phyloP scores from a whole-genome alignment of 176 grass and related monocot genomes.

The Aegilops speltoides region DNA sequence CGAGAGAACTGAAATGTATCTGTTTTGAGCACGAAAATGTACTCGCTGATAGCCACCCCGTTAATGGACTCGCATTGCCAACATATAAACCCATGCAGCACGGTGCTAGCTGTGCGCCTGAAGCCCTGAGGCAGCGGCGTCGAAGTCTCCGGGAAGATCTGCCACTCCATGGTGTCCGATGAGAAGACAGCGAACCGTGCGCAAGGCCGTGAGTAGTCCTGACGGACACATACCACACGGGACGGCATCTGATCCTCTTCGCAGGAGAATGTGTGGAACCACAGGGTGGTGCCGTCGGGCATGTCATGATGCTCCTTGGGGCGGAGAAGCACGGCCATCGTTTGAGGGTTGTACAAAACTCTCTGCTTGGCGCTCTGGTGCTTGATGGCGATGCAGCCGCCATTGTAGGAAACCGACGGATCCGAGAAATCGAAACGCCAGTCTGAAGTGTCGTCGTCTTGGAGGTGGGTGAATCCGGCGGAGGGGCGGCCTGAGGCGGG shows the following conservation, averaged over 20 bases:
- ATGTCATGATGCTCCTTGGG: background rate
- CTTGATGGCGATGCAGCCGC: background rate
- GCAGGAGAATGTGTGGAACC: background rate
- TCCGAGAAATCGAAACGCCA: background rate
- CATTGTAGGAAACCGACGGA: background rate
- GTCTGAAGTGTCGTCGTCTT: too few relatives aligned
- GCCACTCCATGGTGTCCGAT: slow-evolving; percentile 6
- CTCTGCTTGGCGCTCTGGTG: background rate
- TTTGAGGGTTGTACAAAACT: background rate
- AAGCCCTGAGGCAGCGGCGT: background rate
- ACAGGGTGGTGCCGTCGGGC: background rate
- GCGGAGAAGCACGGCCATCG: background rate
- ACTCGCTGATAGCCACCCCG: background rate
- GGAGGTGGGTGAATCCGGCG: background rate
- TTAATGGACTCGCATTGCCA: background rate
- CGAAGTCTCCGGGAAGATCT: background rate
- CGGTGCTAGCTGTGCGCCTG: background rate
- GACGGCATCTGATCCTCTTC: background rate
- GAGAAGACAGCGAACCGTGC: background rate
- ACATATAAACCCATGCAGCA: background rate
- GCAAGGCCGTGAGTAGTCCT: background rate
- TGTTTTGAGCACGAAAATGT: background rate
- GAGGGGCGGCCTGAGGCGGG: background rate
- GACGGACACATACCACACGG: background rate
- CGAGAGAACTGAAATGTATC: background rate